A percentile compares a stretch with the other conserved stretches of the same genome.
phyloP scores from a whole-genome alignment of 257 asterid genomes.

The Ilex aquifolium region DNA sequence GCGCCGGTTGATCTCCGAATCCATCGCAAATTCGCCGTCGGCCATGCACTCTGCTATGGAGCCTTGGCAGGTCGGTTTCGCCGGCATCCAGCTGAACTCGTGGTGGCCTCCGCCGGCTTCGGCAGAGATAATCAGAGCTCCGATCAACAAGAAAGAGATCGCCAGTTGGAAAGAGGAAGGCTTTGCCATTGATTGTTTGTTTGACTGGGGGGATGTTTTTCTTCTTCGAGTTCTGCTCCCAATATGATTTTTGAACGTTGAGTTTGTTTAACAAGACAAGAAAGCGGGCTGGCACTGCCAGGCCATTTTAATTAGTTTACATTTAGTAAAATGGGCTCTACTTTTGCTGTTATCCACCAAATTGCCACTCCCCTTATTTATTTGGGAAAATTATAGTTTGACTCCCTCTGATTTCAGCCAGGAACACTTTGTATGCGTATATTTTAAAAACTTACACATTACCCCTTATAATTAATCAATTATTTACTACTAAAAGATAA shows the following conservation, averaged over 20 bases:
- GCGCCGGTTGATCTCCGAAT: neutral
- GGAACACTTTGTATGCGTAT: too few relatives aligned
- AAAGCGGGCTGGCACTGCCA: neutral
- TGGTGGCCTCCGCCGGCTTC: neutral
- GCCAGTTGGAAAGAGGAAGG: neutral
- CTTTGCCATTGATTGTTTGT: neutral
- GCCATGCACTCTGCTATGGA: neutral
- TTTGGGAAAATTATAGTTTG: too few relatives aligned
- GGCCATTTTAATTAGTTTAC: neutral
- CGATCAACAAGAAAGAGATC: neutral
- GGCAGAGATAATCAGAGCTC: neutral
- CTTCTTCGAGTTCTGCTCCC: neutral
- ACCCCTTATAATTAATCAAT: too few relatives aligned
- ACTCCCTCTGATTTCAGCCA: too few relatives aligned
- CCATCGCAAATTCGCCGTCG: neutral
- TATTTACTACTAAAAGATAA: too few relatives aligned
- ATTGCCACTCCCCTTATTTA: neutral
- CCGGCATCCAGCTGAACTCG: neutral
- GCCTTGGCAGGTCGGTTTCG: neutral
- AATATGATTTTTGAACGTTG: neutral
- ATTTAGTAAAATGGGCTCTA: neutral
- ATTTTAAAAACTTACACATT: neutral
- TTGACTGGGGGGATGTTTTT: too few relatives aligned
- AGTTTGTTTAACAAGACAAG: too few relatives aligned
- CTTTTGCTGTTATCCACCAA: neutral